Evolutionary conservation across 805 yeast genomes (phyloP), one percentile per base, ranked within the genome.

Genomic region (Zygoascus flipseniorum): DNA sequence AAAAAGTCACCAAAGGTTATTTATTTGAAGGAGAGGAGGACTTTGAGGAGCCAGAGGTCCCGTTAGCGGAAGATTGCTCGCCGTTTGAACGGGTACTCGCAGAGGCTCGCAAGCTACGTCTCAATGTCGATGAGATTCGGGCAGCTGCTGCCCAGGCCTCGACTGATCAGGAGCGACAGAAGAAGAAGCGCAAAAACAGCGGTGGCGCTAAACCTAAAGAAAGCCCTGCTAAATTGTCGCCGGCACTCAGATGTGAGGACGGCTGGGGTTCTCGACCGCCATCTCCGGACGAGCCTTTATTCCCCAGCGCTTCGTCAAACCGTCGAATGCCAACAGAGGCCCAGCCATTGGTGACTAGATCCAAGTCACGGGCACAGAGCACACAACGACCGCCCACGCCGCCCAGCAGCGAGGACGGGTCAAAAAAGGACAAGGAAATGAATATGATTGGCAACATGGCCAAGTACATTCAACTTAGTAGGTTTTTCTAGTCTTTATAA

Each of bases 21-120:
- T 47, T 59, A 43, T 35, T 59, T 18, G 60, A 56, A n/a, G 62
- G 52, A 8, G 63, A 60, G 37, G 58, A 55, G 20, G 63, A 58
- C 37, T 48, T 44, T 5, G 59, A 43, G 14, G 53, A 39, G 16
- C 43, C 53, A 9, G 58, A 50, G 31, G 53, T 47, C 31, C 52
- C 44, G 31, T 43, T 54, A 18, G 51, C 52, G 14, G 61, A 57
- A 9, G 59, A 54, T 18, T 59, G 58, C 8, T 54, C 63, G 8
- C 52, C 61, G 6, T 59, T 59, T 47, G 60, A 59, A 20, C 41
- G 62, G n/a, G 60, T 56, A 9, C 47, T 59, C 16, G 63, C 59
- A 3, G 62, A 60, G 43, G 63, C 63, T 8, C 13, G 56, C 19
- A 58, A 58, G 44, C 56, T 60, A 20, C 47, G 52, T 31, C 52